A percentile compares a stretch with the other conserved stretches of the same genome.
phyloP scores from a whole-genome alignment of 495 filamentous ascomycete genomes.

The Peziza echinospora region DNA sequence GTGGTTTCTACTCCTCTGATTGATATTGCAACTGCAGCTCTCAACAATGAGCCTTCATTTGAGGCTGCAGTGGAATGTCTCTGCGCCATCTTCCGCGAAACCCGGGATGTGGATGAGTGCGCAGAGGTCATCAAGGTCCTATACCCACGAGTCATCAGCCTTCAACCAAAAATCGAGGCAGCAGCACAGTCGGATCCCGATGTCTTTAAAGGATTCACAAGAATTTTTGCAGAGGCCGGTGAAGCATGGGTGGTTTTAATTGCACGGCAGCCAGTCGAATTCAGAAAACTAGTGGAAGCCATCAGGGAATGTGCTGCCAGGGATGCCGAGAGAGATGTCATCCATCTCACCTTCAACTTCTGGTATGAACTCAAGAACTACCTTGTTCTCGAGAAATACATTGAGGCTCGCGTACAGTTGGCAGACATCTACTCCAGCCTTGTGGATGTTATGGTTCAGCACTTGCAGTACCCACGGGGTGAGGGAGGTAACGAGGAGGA shows the following conservation, averaged over 20 bases:
- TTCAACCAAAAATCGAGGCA: slow-evolving; percentile 56
- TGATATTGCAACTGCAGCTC: slow-evolving; percentile 52
- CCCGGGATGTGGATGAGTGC: slow-evolving; percentile 76
- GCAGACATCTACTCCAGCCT: slow-evolving; percentile 64
- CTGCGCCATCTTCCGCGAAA: slow-evolving; percentile 77
- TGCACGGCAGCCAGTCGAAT: slow-evolving; percentile 57
- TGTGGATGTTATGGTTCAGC: slow-evolving; percentile 81
- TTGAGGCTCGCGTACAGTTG: slow-evolving; percentile 50
- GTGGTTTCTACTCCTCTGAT: slow-evolving; percentile 74
- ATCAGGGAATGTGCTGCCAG: slow-evolving; percentile 73
- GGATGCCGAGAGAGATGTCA: slow-evolving; percentile 72
- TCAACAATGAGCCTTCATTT: slow-evolving; percentile 55
- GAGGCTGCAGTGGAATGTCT: slow-evolving; percentile 85
- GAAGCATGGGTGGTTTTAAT: slow-evolving; percentile 84
- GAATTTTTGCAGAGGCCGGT: slow-evolving; percentile 80
- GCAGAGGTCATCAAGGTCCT: slow-evolving; percentile 58
- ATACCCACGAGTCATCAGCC: slow-evolving; percentile 59
- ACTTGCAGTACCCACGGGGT: slow-evolving; percentile 69
- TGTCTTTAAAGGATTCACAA: slow-evolving; percentile 64
- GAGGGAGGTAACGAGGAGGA: slow-evolving; percentile 58
- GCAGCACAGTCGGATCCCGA: slow-evolving; percentile 72
- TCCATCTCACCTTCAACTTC: slow-evolving; percentile 81
- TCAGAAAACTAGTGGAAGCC: slow-evolving; percentile 69
- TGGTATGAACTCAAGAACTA: slow-evolving; percentile 99
- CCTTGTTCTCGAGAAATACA: slow-evolving; percentile 69